These are phyloP conservation scores for Fusarium tjaetaba DNA, from an alignment of 2,329 filamentous ascomycete genomes.

Conservation along the genomic window DNA sequence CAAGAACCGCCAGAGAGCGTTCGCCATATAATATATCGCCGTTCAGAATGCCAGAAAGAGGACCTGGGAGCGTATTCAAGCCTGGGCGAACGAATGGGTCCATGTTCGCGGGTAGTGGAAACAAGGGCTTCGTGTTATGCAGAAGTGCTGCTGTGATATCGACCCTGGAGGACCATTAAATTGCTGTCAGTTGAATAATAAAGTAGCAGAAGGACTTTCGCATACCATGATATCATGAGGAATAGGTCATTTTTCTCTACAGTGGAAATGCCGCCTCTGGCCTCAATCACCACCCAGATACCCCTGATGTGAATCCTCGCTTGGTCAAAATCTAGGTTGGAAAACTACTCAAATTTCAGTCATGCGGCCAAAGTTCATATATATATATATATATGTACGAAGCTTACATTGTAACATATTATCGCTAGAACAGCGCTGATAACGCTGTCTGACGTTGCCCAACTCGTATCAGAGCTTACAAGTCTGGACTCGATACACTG, in stretches of 20 bases:
- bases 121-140: constrained; percentile 5
- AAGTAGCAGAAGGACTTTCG: background rate
- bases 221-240: constrained; percentile 11
- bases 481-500: constrained; percentile 8
- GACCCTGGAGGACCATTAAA: background rate
- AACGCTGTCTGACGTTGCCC: constrained; percentile 6
- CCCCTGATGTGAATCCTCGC: constrained; percentile 7
- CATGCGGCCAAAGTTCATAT: background rate
- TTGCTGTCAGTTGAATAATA: too few species aligned
- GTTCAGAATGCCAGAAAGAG: background rate
- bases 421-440: constrained; percentile 6
- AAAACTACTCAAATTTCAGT: background rate
- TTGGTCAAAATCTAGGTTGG: constrained; percentile 10
- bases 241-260: background rate
- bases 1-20: background rate
- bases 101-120: background rate
- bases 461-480: background rate
- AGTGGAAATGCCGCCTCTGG: constrained; percentile 11
- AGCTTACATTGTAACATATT: constrained; percentile 9
- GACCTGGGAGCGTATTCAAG: background rate
- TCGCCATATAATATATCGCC: background rate
- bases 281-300: background rate
- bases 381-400: background rate
- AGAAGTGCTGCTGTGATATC: constrained; percentile 16
- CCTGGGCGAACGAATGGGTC: background rate